Base-by-base conservation (phyloP, 2,329 filamentous ascomycete genomes). In the Chaetomium globosum region DNA sequence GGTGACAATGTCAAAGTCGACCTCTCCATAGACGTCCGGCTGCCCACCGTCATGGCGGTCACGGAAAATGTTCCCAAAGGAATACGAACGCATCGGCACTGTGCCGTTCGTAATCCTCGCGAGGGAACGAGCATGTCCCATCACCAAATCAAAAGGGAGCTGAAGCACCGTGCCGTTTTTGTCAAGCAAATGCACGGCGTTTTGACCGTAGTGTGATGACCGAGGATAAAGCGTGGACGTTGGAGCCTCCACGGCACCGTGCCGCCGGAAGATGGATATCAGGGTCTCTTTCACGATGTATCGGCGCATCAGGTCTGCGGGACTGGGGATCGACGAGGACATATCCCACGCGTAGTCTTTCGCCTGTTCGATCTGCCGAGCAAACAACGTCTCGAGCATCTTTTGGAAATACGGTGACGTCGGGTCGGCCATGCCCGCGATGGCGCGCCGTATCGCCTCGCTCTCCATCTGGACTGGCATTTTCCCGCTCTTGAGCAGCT, bases 1-100 rank as follows among this genome's bases (percentile, higher is more conserved):
- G 0, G 93, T 94, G n/a, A 97, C 85, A 66, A 99, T 93, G 77
- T 99, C 95, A 75, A 98, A 99, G 75, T 98, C 93, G 2, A 96
- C 93, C 74, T 98, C 95, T 10, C 91, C 90, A 74, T 92, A 90
- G 73, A 89, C 90, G 64, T 85, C 84, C 7, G 95, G 95, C 71
- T 96, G 91, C 2, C 92, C 91, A 8, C 92, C 93, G 63, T 88
- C 88, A 57, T 87, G 82, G 54, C 85, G 88, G 69, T 96, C 91
- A 49, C 95, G 87, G 74, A 92, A 98, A 1, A 98, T 93, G 39
- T 85, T 89, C 7, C 93, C 93, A 75, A 99, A 97, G 0, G 91
- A 87, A 76, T 92, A 97, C 0, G 91, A 91, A 69, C 92, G 90
- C 70, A 91, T 86, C 5, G 92, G 79, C 1, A 87, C 82, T 0